Percentiles rank a stretch among this genome's conserved stretches.
Conservation (phyloP, 345 rosid genomes). For the Tarenaya hassleriana region DNA sequence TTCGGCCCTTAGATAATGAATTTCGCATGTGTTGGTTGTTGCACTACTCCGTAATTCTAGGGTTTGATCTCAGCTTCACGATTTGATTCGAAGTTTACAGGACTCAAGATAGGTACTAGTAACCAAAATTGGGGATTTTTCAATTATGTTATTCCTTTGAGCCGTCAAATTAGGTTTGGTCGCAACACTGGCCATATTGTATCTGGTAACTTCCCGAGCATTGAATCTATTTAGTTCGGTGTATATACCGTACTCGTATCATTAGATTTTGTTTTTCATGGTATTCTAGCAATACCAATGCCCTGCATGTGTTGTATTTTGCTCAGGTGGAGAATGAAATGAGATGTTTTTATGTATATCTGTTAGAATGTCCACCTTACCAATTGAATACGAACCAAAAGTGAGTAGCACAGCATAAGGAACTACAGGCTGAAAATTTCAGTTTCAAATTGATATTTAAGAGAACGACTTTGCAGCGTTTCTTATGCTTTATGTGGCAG, state of each 20-base stretch:
- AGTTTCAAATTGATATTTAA: neutral
- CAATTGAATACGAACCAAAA: neutral
- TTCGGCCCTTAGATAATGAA: neutral
- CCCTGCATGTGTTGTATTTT: neutral
- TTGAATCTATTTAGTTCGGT: constrained; percentile 6
- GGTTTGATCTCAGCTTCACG: constrained; percentile 18
- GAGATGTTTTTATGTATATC: neutral
- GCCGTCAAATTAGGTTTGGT: neutral
- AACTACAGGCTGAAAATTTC: neutral
- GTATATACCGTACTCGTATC: neutral
- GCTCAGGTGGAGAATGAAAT: neutral
- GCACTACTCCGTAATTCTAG: constrained; percentile 3
- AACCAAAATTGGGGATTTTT: constrained; percentile 6
- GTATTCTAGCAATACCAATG: neutral
- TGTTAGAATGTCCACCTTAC: neutral
- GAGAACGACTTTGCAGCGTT: neutral
- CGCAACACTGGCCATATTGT: constrained; percentile 2
- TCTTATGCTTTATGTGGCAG: constrained; percentile 5
- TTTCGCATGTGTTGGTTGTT: constrained; percentile 9
- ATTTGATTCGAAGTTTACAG: constrained; percentile 6
- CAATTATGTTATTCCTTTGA: neutral
- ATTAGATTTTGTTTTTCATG: neutral
- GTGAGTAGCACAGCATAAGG: neutral
- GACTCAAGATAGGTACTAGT: neutral
- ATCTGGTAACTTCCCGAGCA: constrained; percentile 10